Evolutionary conservation across 2,329 filamentous ascomycete species (phyloP).

Genomic region (Zymoseptoria passerinii): DNA sequence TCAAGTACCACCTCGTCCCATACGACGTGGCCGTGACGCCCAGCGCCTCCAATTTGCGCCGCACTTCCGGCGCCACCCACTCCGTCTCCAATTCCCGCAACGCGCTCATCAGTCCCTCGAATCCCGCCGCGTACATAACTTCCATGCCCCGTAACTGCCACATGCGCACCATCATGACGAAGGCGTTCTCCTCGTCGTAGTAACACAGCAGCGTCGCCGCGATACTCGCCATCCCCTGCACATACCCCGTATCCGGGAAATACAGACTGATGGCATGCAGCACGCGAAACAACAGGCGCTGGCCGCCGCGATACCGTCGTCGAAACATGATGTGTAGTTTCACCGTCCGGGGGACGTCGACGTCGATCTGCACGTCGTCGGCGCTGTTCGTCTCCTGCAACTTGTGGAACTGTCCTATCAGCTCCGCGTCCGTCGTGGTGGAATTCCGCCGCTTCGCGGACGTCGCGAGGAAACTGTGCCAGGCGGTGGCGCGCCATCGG

Average conservation of each 20-base stretch:
- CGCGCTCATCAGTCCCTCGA: constrained; percentile 77
- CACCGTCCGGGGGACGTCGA: constrained; percentile 92
- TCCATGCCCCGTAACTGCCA: constrained; percentile 85
- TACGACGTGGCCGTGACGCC: constrained; percentile 84
- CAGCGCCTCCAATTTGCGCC: constrained; percentile 66
- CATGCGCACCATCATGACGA: constrained; percentile 92
- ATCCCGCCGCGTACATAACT: constrained; percentile 73
- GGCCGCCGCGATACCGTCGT: constrained; percentile 79
- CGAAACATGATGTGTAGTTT: constrained; percentile 97
- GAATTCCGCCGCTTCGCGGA: constrained; percentile 62
- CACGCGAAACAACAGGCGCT: constrained; percentile 84
- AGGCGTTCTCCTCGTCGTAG: constrained; percentile 88
- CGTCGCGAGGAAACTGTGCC: constrained; percentile 82
- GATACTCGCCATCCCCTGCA: constrained; percentile 93
- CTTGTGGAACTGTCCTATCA: constrained; percentile 63
- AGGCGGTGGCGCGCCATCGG: constrained; percentile 84
- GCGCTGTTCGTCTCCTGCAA: constrained; percentile 67
- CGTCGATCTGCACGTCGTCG: constrained; percentile 93
- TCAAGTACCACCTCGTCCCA: constrained; percentile 94
- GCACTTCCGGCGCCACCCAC: constrained; percentile 80
- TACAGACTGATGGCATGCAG: constrained; percentile 87
- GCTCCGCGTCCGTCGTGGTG: constrained; percentile 55
- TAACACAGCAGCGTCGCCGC: constrained; percentile 91
- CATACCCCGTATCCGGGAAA: constrained; percentile 85
- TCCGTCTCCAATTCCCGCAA: constrained; percentile 74